These are phyloP conservation scores for Mrakiaceae sp. DNA, from an alignment of 1,284 basidiomycete genomes.

Conservation along the genomic window DNA sequence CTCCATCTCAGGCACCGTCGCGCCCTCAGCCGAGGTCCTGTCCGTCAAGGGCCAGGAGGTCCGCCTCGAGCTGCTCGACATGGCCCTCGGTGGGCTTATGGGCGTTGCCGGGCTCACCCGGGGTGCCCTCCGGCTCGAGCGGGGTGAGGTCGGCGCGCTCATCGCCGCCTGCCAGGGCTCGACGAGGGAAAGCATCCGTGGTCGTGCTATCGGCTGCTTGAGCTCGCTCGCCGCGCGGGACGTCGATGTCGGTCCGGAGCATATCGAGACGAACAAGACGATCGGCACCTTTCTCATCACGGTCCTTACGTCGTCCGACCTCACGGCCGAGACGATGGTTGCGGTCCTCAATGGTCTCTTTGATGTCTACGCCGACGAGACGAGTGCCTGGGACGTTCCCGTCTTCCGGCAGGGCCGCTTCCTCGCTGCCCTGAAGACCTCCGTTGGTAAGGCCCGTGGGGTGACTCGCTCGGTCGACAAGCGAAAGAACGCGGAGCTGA, in stretches of 20 bases:
- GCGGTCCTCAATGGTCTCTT: conserved; percentile 77
- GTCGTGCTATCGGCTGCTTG: conserved; percentile 7
- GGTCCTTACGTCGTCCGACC: conserved; percentile 39
- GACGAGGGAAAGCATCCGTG: conserved; percentile 9
- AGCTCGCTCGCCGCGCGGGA: conserved; percentile 42
- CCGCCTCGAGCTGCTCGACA: conserved; percentile 33
- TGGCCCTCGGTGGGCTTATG: conserved; percentile 34
- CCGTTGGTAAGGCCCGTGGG: conserved; percentile 49
- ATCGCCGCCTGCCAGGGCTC: conserved; percentile 1
- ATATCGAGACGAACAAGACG: conserved; percentile 57
- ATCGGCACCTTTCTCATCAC: conserved; percentile 60
- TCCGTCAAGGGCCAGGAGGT: conserved; percentile 32
- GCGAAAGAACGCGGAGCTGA: conserved; percentile 35
- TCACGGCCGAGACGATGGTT: conserved; percentile 57
- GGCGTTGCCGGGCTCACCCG: conserved; percentile 29
- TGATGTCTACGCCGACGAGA: conserved; percentile 91
- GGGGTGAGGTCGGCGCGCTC: conserved; percentile 9
- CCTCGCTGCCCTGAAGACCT: conserved; percentile 43
- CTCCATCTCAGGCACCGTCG: conserved; percentile 45
- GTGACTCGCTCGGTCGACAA: conserved; percentile 43
- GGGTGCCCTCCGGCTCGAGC: background rate
- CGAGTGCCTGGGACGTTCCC: conserved; percentile 62
- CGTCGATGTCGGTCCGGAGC: conserved; percentile 44
- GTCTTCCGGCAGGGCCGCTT: conserved; percentile 54
- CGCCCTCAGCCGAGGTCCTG: conserved; percentile 24